Percentiles rank a stretch among this genome's conserved stretches.
Evolutionary conservation across 176 grass and related monocot genomes (phyloP).

Genomic region (Oryza longistaminata): DNA sequence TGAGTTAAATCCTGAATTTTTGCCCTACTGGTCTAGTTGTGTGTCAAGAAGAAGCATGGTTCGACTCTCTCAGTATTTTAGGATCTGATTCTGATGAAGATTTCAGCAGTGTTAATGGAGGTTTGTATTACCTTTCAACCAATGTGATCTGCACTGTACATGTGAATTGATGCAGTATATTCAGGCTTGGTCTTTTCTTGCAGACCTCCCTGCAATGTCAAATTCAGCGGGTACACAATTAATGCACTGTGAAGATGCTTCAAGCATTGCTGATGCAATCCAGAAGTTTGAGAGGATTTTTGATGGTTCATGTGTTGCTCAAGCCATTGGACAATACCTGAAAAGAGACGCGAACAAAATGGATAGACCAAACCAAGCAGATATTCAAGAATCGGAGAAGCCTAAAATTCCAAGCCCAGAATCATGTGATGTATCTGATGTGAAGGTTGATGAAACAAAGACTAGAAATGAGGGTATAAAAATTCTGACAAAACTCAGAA

Average conservation of each 20-base stretch:
- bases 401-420: conserved; percentile 40
- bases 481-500: conserved; percentile 52
- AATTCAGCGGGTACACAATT: conserved; percentile 52
- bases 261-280: conserved; percentile 52
- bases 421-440: conserved; percentile 30
- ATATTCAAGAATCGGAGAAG: conserved; percentile 41
- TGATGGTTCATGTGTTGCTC: conserved; percentile 42
- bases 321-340: conserved; percentile 62
- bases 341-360: conserved; percentile 53
- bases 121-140: conserved; percentile 43
- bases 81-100: conserved; percentile 96
- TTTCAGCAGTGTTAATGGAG: conserved; percentile 89
- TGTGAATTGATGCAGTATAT: neutral
- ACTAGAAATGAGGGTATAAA: conserved; percentile 45
- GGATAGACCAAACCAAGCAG: conserved; percentile 36
- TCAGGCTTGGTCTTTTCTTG: conserved; percentile 40
- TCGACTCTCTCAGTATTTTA: conserved; percentile 84
- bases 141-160: neutral
- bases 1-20: neutral
- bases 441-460: conserved; percentile 47
- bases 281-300: conserved; percentile 65
- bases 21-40: conserved; percentile 56
- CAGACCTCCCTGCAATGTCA: conserved; percentile 58
- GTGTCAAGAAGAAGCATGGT: conserved; percentile 92
- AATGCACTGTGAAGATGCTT: conserved; percentile 66